Conservation (phyloP, 345 rosid species). For the Syzygium grande region DNA sequence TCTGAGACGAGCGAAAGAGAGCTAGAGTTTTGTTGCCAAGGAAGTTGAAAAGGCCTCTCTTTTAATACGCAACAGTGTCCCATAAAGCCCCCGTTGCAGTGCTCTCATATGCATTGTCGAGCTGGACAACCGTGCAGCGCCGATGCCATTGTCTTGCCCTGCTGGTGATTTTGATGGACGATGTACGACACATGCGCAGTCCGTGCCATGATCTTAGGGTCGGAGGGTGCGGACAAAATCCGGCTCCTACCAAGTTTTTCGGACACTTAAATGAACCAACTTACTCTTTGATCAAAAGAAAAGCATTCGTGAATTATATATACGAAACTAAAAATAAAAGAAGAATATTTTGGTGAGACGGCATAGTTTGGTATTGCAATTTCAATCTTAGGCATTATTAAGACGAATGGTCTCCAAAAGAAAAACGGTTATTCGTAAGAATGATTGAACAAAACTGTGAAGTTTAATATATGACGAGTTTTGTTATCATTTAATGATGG, state of each 20-base stretch:
- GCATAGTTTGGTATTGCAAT: background rate
- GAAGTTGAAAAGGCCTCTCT: background rate
- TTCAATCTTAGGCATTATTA: background rate
- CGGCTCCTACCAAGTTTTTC: background rate
- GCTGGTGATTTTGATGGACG: background rate
- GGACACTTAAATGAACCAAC: background rate
- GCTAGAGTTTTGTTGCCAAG: background rate
- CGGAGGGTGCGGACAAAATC: background rate
- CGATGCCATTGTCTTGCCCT: background rate
- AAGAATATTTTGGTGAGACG: background rate
- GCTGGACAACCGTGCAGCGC: background rate
- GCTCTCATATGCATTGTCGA: background rate
- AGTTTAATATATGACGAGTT: fast-evolving
- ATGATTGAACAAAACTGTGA: background rate
- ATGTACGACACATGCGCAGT: background rate
- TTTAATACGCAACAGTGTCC: background rate
- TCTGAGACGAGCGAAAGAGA: background rate
- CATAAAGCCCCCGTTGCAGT: background rate
- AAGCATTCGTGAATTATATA: background rate
- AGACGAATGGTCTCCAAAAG: background rate
- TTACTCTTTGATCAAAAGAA: background rate
- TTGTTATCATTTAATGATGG: background rate
- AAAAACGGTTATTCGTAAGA: background rate
- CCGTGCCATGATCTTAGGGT: background rate
- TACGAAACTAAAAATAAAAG: background rate